Base-by-base conservation (phyloP, 345 rosid genomes). In the Excoecaria cochinchinensis region DNA sequence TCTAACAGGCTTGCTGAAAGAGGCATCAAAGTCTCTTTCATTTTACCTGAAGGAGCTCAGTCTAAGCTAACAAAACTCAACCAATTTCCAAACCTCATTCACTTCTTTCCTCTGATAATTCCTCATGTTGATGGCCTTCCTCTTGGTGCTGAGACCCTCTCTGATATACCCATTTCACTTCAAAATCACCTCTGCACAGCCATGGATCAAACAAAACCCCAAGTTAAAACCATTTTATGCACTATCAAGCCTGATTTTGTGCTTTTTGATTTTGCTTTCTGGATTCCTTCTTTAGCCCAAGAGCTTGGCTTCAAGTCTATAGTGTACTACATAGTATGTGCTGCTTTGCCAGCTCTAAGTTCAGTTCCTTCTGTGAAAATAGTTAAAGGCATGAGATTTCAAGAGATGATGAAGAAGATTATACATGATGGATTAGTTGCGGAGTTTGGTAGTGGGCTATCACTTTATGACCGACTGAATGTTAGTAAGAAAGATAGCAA, bases 51-150 rank as follows among this genome's bases (percentile, higher is more conserved):
- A 10, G 57, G 38, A 44, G 66, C 72, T 16, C 15, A 17, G 16
- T n/a, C 72, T 4, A 71, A 71, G 36, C 4, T 75, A 12, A 21
- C 62, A 24, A 52, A 48, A 40, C 70, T 22, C 8, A 74, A 73
- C 56, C 47, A 8, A 16, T 70, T 55, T 55, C 67, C 68, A 4
- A 3, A 77, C 16, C 69, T 70, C 51, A 69, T 81, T 22, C 51
- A 46, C 31, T 77, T 77, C 69, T 21, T 70, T 46, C 81, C 78
- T 51, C 11, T 81, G 1, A 7, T 66, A 17, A 69, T 77, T 42
- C 81, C 81, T 11, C 51, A 24, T 1, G 78, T 77, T 3, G 38
- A 69, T 16, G 81, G 81, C 31, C 81, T 78, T 6, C 74, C 84
- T 47, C 40, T 12, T 9, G 74, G 58, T 0, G 42, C 74, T n/a